Evolutionary conservation across 306 rosid genomes (phyloP), one percentile per base, ranked within the genome.

Genomic region (Cercis canadensis): DNA sequence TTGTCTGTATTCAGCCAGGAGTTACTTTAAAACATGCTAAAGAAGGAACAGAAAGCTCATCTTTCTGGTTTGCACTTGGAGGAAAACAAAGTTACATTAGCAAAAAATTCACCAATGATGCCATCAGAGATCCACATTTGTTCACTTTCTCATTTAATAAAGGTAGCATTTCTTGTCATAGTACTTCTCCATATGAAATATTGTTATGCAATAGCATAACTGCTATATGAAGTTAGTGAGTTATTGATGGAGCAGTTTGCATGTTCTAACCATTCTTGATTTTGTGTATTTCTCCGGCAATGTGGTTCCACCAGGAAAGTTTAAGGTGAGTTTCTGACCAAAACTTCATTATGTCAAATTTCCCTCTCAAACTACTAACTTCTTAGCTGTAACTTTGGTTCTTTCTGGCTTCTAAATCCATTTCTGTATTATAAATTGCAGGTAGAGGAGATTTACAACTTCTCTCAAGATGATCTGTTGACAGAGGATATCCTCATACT

Each of bases 21-120:
- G 89, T 76, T 80, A 18, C 87, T 60, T 47, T 86, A 66, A 95
- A 95, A 84, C 92, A 86, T 81, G 90, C 97, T 11, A 95, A 95
- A 83, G 99, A 95, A 83, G 97, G 97, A 75, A 95, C 97, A 73
- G 99, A 95, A 86, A 95, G 88, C 88, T 91, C 99, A 68, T 52
- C 92, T 60, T 95, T 95, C 90, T 95, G 99, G 99, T 88, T 63
- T 83, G 83, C 96, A 29, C 87, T 91, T 66, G 99, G 99, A 65
- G 99, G 99, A 60, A 95, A 95, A 83, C 96, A 95, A 85, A 83
- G 78, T 73, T 84, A 84, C 84, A 86, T 77, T 70, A 80, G 89
- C 75, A 91, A 89, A 83, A 95, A 87, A 62, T 79, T 61, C 72
- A 44, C 86, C 43, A 80, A 72, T 53, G 99, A 95, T 57, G 56